Evolutionary conservation across 176 grass and related monocot genomes (phyloP), one percentile per base, ranked within the genome.

Genomic region (Oryza longistaminata): DNA sequence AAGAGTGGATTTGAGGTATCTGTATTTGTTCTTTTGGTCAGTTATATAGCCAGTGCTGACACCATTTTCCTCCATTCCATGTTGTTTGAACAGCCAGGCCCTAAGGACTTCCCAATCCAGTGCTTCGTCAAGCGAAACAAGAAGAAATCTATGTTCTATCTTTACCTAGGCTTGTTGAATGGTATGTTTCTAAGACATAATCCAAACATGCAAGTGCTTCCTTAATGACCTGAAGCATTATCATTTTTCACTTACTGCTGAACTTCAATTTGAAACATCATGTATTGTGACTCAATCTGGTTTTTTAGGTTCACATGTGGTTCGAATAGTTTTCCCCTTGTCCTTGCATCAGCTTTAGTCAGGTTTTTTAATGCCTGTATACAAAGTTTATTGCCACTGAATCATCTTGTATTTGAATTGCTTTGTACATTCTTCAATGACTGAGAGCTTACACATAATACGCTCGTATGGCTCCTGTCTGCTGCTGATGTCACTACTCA

Each of bases 101-200:
- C 90, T 46, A 87, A 89, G 65, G 92, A 94, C 13, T 83, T 84
- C 37, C 87, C 83, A 7, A 81, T 89, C 37, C 84, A 90, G 64
- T 94, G 90, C 71, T 92, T 94, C 71, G 90, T 94, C 22, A 86
- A 87, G 77, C 81, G 90, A 88, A 80, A 88, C 85, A 94, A 94
- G 82, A 92, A 85, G 50, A 72, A 90, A 50, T 86, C 85, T 49
- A 83, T 44, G 2, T 92, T 90, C 45, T 90, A 81, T 86, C 90
- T 92, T 66, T 92, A 90, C 55, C 82, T 94, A 31, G 76, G 87
- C 74, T 85, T 90, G 45, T 83, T 78, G 6, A 76, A 90, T 37
- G 82, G 90, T 90, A 90, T 79, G 90, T 75, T 77, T 52, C 25
- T 52, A 22, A 74, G n/a, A 2, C 21, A 74, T 33, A 9, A 39